Conservation (phyloP, 1,139 yeast species). For the Candida sp. region DNA sequence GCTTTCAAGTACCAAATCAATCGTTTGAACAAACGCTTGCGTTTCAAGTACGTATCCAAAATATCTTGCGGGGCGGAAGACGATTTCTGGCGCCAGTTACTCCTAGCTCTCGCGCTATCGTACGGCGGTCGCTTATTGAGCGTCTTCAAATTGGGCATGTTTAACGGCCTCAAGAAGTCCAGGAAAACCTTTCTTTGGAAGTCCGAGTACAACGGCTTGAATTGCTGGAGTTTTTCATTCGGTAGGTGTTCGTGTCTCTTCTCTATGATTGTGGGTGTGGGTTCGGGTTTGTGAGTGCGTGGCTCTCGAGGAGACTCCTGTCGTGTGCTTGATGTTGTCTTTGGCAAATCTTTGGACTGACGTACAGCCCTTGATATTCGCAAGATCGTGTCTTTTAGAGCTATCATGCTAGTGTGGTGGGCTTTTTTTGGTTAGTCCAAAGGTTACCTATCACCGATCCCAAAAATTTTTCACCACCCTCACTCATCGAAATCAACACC, state of each 20-base stretch:
- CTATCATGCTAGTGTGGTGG: slow-evolving; percentile 9
- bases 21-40: slow-evolving; percentile 30
- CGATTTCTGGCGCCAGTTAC: slow-evolving; percentile 26
- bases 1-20: slow-evolving; percentile 37
- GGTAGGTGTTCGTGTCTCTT: slow-evolving; percentile 10
- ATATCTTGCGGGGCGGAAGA: slow-evolving; percentile 23
- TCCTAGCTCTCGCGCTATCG: slow-evolving; percentile 25
- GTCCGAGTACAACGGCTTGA: slow-evolving; percentile 16
- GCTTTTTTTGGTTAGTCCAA: slow-evolving; percentile 2
- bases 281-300: background rate
- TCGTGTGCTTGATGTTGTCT: background rate
- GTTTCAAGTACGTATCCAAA: slow-evolving; percentile 29
- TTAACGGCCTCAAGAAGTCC: slow-evolving; percentile 41
- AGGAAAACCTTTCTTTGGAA: slow-evolving; percentile 31
- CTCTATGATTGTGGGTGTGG: background rate
- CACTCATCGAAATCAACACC: slow-evolving; percentile 6
- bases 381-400: slow-evolving; percentile 19
- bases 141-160: slow-evolving; percentile 38
- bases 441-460: background rate
- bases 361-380: slow-evolving; percentile 20
- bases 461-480: background rate
- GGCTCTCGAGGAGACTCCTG: background rate
- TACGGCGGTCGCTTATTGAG: slow-evolving; percentile 25
- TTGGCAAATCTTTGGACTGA: slow-evolving; percentile 11
- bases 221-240: slow-evolving; percentile 15